Evolutionary conservation across 2,329 filamentous ascomycete genomes (phyloP), one percentile per base, ranked within the genome.

Genomic region (Fusarium continuum): DNA sequence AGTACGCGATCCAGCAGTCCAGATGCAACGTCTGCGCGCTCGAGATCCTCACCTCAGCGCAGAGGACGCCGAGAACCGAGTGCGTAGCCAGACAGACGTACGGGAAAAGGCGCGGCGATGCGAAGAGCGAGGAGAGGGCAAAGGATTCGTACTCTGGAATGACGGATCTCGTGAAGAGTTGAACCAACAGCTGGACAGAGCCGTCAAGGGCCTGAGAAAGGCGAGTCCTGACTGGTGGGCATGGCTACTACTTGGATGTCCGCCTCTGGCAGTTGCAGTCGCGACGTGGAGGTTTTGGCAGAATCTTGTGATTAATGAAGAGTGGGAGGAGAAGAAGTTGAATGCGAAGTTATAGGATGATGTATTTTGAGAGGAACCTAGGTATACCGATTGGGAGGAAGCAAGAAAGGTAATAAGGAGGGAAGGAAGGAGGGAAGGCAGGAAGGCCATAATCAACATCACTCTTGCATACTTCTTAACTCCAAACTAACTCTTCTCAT

Each of bases 131-230:
- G 85, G 82, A 46, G 74, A 77, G 38, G 87, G 86, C 7, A 84
- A 83, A 41, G 94, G 93, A 0, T 84, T 93, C 4, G 92, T 97
- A 28, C 84, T 99, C 20, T 95, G 91, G 91, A 99, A 99, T 78
- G 94, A 98, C 77, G 86, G 86, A 3, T 87, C 86, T 40, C 88
- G 82, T 71, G 88, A 87, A 29, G 86, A 92, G 61, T 75, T 99
- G 72, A 84, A 85, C 76, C 76, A 72, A 45, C 87, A 92, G 74
- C 79, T 98, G 10, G 82, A 83, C 46, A 80, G 78, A 56, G 90
- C 88, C 8, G 87, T 98, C 79, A 72, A 70, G 5, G 82, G 83
- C 58, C 78, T 97, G 31, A 82, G 81, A 70, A 79, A 71, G 39
- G 77, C 78, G 16, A 95, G 90, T 74, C 91, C 92, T 7, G 77